These are phyloP conservation scores for Verruconis gallopava DNA, from an alignment of 2,329 filamentous ascomycete genomes.

Conservation along the genomic window DNA sequence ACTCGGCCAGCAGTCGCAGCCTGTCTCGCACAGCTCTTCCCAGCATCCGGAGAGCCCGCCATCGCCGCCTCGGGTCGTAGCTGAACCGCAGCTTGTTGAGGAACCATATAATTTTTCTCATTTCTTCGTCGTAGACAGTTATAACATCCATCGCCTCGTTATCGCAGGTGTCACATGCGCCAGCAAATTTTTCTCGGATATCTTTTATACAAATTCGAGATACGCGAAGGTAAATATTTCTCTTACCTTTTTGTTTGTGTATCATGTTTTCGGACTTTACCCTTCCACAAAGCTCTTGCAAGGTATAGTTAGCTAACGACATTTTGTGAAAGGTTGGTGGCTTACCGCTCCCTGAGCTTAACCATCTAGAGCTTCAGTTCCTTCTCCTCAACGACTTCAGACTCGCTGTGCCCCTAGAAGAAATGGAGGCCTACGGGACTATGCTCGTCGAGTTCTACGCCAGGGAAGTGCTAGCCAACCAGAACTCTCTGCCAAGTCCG, in stretches of 20 bases:
- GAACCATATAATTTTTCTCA: constrained; percentile 46
- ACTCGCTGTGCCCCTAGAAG: constrained; percentile 82
- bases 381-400: constrained; percentile 91
- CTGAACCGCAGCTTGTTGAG: constrained; percentile 19
- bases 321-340: constrained; percentile 74
- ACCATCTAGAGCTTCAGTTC: constrained; percentile 93
- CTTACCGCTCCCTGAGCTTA: constrained; percentile 79
- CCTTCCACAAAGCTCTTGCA: no score
- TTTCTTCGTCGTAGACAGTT: constrained; percentile 94
- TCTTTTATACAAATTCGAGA: constrained; percentile 97
- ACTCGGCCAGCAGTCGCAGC: constrained; percentile 25
- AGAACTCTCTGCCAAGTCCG: background rate
- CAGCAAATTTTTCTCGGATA: constrained; percentile 98
- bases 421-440: constrained; percentile 91
- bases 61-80: constrained; percentile 15
- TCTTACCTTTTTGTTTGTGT: no score
- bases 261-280: background rate
- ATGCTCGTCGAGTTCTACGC: constrained; percentile 99
- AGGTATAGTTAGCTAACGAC: background rate
- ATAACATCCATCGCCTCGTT: constrained; percentile 93
- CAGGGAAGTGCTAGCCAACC: constrained; percentile 59
- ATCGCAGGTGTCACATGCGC: constrained; percentile 96
- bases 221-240: constrained; percentile 94
- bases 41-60: constrained; percentile 12
- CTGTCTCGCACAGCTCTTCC: constrained; percentile 9